These are phyloP conservation scores for Scalesia atractyloides DNA, from an alignment of 129 eudicot genomes.

Conservation along the genomic window DNA sequence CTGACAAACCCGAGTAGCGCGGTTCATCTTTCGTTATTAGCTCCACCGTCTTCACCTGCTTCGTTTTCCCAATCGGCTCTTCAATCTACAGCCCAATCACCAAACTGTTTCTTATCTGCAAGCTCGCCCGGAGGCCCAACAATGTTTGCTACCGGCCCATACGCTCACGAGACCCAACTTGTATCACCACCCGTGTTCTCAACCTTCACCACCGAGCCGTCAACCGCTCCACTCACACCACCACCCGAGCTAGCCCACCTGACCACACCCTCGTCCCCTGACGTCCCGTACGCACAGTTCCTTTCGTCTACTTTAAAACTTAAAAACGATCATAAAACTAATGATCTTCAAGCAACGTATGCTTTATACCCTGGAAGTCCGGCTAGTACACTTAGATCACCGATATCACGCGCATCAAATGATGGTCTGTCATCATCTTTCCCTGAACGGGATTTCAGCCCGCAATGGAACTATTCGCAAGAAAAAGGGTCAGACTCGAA, in stretches of 20 bases:
- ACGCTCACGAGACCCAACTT: slow-evolving; percentile 86
- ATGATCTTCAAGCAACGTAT: slow-evolving; percentile 82
- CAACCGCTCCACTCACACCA: slow-evolving; percentile 96
- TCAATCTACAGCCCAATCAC: slow-evolving; percentile 91
- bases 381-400: slow-evolving; percentile 78
- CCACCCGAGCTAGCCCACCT: slow-evolving; percentile 93
- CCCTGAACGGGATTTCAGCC: slow-evolving; percentile 58
- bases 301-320: slow-evolving; percentile 61
- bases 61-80: slow-evolving; percentile 90
- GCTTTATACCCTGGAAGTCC: slow-evolving; percentile 86
- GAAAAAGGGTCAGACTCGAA: slow-evolving; percentile 51
- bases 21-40: slow-evolving; percentile 62
- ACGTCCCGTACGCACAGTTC: slow-evolving; percentile 92
- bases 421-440: slow-evolving; percentile 58
- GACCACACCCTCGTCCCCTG: slow-evolving; percentile 97
- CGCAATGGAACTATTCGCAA: slow-evolving; percentile 56
- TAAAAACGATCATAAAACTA: slow-evolving; percentile 47
- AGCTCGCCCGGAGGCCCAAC: slow-evolving; percentile 95
- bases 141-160: slow-evolving; percentile 92
- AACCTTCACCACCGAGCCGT: slow-evolving; percentile 94
- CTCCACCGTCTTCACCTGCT: slow-evolving; percentile 99
- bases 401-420: slow-evolving; percentile 60
- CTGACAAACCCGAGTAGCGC: slow-evolving; percentile 57
- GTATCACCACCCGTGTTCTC: slow-evolving; percentile 98
- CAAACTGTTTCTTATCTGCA: slow-evolving; percentile 75